These are phyloP conservation scores for Penicillium robsamsonii DNA, from an alignment of 495 filamentous ascomycete genomes.

Conservation along the genomic window DNA sequence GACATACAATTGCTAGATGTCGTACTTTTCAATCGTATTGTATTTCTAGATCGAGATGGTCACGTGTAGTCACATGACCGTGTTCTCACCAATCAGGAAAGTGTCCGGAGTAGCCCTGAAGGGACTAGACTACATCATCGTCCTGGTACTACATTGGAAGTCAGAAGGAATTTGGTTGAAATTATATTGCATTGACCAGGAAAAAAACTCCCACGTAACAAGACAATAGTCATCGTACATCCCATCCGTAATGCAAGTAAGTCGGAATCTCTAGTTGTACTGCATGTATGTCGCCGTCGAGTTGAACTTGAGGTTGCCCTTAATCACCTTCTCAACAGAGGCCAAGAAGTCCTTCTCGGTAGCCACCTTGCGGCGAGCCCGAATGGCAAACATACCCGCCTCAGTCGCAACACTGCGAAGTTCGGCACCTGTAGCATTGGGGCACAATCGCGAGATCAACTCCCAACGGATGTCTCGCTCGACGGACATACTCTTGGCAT, in stretches of 20 bases:
- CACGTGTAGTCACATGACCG: conserved; percentile 1
- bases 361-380: conserved; percentile 93
- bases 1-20: neutral
- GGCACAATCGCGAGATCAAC: conserved; percentile 92
- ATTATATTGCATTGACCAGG: conserved; percentile 27
- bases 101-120: too few species aligned
- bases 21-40: neutral
- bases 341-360: conserved; percentile 99
- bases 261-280: conserved; percentile 72
- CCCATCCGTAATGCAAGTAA: conserved; percentile 25
- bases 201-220: conserved; percentile 18
- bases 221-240: conserved; percentile 27
- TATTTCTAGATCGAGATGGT: neutral
- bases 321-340: conserved; percentile 99
- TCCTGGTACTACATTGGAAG: neutral
- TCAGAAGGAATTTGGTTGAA: conserved; percentile 7
- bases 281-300: conserved; percentile 98
- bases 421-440: conserved; percentile 95
- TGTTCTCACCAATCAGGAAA: neutral
- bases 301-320: conserved; percentile 99
- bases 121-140: neutral
- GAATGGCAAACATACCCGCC: conserved; percentile 98
- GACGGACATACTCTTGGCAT: conserved; percentile 99
- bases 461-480: conserved; percentile 99
- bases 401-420: conserved; percentile 96